Conservation (phyloP, 768 basidiomycete species). For the Pleurotus platypus region DNA sequence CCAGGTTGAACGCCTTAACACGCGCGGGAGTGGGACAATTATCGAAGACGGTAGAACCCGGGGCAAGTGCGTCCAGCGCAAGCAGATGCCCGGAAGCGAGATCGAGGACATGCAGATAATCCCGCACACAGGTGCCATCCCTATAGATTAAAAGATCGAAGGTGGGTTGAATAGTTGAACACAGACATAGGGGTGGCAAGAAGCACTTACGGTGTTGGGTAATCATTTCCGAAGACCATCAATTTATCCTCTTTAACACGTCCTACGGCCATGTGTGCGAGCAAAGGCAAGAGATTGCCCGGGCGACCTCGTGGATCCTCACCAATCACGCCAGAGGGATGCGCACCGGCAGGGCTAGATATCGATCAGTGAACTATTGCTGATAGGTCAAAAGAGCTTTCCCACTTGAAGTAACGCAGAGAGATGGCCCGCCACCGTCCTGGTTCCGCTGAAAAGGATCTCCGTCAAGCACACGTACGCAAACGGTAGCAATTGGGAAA, state of each 20-base stretch:
- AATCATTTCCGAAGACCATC: slow-evolving; percentile 95
- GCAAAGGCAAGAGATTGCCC: slow-evolving; percentile 88
- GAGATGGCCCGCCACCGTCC: slow-evolving; percentile 78
- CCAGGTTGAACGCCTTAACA: slow-evolving; percentile 96
- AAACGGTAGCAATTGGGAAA: neutral
- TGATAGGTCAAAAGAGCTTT: neutral
- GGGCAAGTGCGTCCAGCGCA: slow-evolving; percentile 70
- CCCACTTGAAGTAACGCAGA: slow-evolving; percentile 95
- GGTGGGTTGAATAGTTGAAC: neutral
- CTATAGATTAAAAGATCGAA: slow-evolving; percentile 29
- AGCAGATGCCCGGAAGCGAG: slow-evolving; percentile 92
- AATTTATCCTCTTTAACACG: slow-evolving; percentile 66
- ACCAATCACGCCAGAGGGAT: slow-evolving; percentile 91
- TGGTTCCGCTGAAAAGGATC: slow-evolving; percentile 52
- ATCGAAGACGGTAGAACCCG: slow-evolving; percentile 59
- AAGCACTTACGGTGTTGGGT: slow-evolving; percentile 72
- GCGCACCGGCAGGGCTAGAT: slow-evolving; percentile 91
- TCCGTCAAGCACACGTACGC: slow-evolving; percentile 12
- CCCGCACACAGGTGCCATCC: slow-evolving; percentile 97
- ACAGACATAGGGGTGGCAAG: slow-evolving; percentile 20
- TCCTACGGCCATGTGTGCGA: slow-evolving; percentile 93
- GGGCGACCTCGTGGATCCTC: slow-evolving; percentile 97
- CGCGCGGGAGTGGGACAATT: slow-evolving; percentile 49
- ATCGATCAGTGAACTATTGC: neutral
- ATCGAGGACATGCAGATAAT: slow-evolving; percentile 92